Evolutionary conservation across 164 flowering plant species (phyloP), one percentile per base, ranked within the genome.

Genomic region (Vitis amurensis): DNA sequence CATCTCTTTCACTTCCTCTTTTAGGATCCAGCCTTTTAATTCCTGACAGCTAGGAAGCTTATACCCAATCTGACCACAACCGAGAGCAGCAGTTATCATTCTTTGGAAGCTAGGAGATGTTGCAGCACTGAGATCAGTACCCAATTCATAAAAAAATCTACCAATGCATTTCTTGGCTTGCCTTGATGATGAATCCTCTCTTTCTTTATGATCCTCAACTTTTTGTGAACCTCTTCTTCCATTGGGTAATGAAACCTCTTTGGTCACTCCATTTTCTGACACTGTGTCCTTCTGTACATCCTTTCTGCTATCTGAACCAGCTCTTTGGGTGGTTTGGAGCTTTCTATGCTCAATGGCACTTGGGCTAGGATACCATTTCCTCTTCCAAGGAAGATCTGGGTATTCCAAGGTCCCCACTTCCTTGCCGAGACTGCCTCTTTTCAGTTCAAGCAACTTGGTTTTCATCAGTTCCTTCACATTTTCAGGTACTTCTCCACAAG

Each of bases 121-220:
- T 1, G 73, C 74, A 44, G 72, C 79, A 59, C 23, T 62, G 50
- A 79, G 73, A 68, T 82, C 83, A 57, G 79, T 61, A 17, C 86
- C 87, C 9, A 55, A 71, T 53, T 80, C 85, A 63, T 74, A 79
- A 59, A 85, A 81, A 74, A 87, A 87, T 64, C 80, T 76, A 4
- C 79, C 88, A 44, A 85, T 78, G 64, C 68, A 67, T 67, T 71
- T 75, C 48, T 79, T 72, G 44, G 70, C 64, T 53, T 61, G 37
- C 53, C 16, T 73, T 11, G 57, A 69, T 14, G 73, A 50, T 23
- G 77, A 70, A 8, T 66, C 37, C 17, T 5, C 8, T 31, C n/a
- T 10, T 4, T 84, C 87, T 37, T 37, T 37, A 6, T 37, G 44
- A 2, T 37, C 44, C 7, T 3, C 44, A 37, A 37, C 44, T 37